phyloP scores from a whole-genome alignment of 257 asterid species.

The Ilex aquifolium region DNA sequence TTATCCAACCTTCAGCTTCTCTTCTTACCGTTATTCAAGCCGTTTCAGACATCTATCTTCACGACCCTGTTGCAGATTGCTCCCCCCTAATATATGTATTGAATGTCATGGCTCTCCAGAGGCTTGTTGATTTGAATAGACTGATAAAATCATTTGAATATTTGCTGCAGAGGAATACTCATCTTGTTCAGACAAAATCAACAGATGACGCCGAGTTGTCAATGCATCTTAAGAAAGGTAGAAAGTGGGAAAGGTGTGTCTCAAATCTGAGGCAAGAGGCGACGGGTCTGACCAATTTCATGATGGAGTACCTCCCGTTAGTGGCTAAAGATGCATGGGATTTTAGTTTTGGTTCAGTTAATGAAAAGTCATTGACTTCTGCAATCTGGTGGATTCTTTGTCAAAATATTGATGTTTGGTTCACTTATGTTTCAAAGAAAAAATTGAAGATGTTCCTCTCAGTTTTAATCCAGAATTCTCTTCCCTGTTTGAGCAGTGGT shows the following conservation, averaged over 20 bases:
- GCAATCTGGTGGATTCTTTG: constrained; percentile 59
- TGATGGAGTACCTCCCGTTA: constrained; percentile 41
- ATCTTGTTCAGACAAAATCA: constrained; percentile 24
- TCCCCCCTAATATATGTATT: constrained; percentile 63
- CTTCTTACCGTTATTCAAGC: constrained; percentile 48
- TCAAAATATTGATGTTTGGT: constrained; percentile 74
- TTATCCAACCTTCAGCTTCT: constrained; percentile 49
- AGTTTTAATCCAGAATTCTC: constrained; percentile 38
- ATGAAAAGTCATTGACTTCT: constrained; percentile 44
- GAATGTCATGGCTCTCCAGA: constrained; percentile 67
- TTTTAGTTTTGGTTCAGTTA: constrained; percentile 50
- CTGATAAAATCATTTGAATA: constrained; percentile 58
- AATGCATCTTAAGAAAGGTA: constrained; percentile 37
- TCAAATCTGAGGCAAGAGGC: constrained; percentile 61
- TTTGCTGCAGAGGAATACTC: constrained; percentile 50
- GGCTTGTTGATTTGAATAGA: constrained; percentile 71
- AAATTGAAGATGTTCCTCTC: constrained; percentile 55
- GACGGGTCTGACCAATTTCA: constrained; percentile 44
- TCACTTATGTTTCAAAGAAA: constrained; percentile 65
- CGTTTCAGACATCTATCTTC: constrained; percentile 47
- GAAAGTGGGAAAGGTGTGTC: constrained; percentile 43
- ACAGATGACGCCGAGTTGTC: constrained; percentile 37
- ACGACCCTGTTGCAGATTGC: constrained; percentile 40
- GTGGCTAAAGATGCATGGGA: constrained; percentile 32
- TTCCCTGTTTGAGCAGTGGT: constrained; percentile 27